Percentiles rank a stretch among this genome's conserved stretches.
Conservation (phyloP, 768 basidiomycete species). For the Pisolithus albus region DNA sequence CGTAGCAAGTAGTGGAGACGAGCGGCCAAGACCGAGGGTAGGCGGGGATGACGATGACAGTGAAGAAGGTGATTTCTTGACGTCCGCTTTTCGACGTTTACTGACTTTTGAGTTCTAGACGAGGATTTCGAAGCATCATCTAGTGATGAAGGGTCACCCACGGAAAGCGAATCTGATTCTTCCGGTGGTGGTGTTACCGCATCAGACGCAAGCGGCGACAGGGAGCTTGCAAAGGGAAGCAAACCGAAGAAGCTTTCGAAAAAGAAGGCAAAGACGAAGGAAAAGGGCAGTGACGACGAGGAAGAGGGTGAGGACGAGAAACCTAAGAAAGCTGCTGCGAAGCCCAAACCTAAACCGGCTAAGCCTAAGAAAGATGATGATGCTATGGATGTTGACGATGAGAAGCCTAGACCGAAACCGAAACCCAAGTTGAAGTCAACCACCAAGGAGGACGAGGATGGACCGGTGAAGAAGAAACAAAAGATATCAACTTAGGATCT, state of each 20-base stretch:
- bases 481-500: slow-evolving; percentile 43
- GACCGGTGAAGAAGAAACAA: slow-evolving; percentile 70
- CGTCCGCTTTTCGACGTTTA: background rate
- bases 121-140: slow-evolving; percentile 87
- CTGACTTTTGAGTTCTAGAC: slow-evolving; percentile 37
- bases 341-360: slow-evolving; percentile 32
- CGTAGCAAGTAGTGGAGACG: slow-evolving; percentile 63
- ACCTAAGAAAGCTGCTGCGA: slow-evolving; percentile 43
- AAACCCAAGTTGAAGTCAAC: slow-evolving; percentile 32
- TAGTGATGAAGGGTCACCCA: slow-evolving; percentile 86
- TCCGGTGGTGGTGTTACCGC: slow-evolving; percentile 69
- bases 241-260: slow-evolving; percentile 32
- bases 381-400: slow-evolving; percentile 42
- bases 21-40: slow-evolving; percentile 43
- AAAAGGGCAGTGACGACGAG: slow-evolving; percentile 36
- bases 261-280: slow-evolving; percentile 39
- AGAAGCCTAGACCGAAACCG: slow-evolving; percentile 36
- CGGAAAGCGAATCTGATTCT: slow-evolving; percentile 57
- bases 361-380: slow-evolving; percentile 40
- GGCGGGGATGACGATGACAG: slow-evolving; percentile 66
- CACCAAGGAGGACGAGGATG: slow-evolving; percentile 34
- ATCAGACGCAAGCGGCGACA: slow-evolving; percentile 80
- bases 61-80: slow-evolving; percentile 47
- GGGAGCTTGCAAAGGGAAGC: slow-evolving; percentile 43
- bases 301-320: slow-evolving; percentile 34